These are phyloP conservation scores for Turnera subulata DNA, from an alignment of 345 rosid species.

Conservation along the genomic window DNA sequence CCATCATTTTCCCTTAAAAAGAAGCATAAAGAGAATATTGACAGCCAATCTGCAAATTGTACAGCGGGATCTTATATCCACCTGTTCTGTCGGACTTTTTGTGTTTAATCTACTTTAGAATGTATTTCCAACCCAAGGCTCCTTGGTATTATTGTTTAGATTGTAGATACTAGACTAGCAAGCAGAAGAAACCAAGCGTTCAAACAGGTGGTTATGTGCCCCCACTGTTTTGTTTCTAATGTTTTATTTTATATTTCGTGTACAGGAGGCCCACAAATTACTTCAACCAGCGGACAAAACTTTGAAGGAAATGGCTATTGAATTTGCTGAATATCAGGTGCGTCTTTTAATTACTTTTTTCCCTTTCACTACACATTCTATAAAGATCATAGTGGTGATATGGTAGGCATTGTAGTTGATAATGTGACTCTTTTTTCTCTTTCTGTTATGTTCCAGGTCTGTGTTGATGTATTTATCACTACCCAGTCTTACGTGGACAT, in stretches of 20 bases:
- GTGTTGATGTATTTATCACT: conserved; percentile 89
- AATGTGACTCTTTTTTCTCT: conserved; percentile 4
- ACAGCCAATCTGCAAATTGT: too few species aligned
- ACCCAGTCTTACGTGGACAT: conserved; percentile 85
- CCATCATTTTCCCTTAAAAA: too few species aligned
- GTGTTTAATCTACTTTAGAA: too few species aligned
- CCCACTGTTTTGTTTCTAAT: too few species aligned
- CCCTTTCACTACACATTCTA: neutral
- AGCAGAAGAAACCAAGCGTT: too few species aligned
- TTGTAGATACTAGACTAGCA: too few species aligned
- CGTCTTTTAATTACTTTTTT: conserved; percentile 12
- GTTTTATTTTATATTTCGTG: neutral
- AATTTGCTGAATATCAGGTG: conserved; percentile 98
- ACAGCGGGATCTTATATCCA: too few species aligned
- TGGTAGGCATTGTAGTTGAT: neutral
- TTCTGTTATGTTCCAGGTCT: conserved; percentile 53
- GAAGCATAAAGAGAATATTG: too few species aligned
- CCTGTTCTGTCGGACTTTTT: too few species aligned
- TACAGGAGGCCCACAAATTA: conserved; percentile 91
- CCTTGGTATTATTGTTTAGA: too few species aligned
- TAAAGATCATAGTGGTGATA: neutral
- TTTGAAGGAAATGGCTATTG: conserved; percentile 91
- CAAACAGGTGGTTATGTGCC: too few species aligned
- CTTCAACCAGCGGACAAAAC: conserved; percentile 92
- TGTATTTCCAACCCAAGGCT: too few species aligned